phyloP scores from a whole-genome alignment of 225 moss, liverwort and hornwort genomes.

The Neckera pumila region DNA sequence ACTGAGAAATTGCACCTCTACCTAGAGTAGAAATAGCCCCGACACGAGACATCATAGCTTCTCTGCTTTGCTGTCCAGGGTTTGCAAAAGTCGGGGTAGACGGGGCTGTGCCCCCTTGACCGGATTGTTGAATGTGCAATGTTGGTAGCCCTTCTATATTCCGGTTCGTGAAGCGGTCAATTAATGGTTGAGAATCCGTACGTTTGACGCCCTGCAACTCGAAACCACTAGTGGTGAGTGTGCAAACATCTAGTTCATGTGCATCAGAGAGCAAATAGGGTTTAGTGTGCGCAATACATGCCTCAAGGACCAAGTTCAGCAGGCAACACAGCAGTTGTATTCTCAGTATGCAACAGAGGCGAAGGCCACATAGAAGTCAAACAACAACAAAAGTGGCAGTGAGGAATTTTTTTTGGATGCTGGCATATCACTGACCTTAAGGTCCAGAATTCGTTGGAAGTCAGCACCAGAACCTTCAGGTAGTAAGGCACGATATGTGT shows the following conservation, averaged over 20 bases:
- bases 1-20: slow-evolving; percentile 94
- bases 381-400: neutral
- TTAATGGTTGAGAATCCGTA: slow-evolving; percentile 89
- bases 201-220: slow-evolving; percentile 70
- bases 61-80: slow-evolving; percentile 60
- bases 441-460: slow-evolving; percentile 91
- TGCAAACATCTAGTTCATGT: neutral
- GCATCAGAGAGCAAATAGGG: neutral
- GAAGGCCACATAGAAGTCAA: neutral
- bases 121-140: slow-evolving; percentile 10
- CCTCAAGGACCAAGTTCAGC: neutral
- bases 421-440: slow-evolving; percentile 55
- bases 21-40: slow-evolving; percentile 58
- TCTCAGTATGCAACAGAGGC: neutral
- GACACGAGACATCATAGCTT: slow-evolving; percentile 94
- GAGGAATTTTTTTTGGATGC: neutral
- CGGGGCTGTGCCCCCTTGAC: slow-evolving; percentile 13
- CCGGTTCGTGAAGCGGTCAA: slow-evolving; percentile 76
- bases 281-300: neutral
- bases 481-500: slow-evolving; percentile 90
- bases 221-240: neutral
- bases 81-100: slow-evolving; percentile 31
- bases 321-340: neutral
- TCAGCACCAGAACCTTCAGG: slow-evolving; percentile 92
- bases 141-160: slow-evolving; percentile 52